A percentile compares a stretch with the other conserved stretches of the same genome.
Conservation (phyloP, 257 asterid genomes). For the Anisodus acutangulus region DNA sequence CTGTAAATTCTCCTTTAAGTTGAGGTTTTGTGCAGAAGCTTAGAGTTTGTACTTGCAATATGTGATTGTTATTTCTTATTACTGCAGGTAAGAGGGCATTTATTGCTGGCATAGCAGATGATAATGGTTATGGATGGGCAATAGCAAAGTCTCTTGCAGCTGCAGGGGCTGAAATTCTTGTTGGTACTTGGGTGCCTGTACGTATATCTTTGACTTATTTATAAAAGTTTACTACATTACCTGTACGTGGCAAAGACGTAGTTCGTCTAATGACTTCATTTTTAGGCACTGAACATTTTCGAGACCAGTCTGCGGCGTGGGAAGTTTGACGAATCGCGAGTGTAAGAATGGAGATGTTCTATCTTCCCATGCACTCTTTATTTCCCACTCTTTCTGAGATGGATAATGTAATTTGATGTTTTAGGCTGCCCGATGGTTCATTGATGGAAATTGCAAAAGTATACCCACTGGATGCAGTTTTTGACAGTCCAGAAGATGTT, state of each 20-base stretch:
- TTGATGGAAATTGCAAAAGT: slow-evolving; percentile 90
- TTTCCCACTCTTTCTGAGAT: not conserved
- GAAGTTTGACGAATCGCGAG: slow-evolving; percentile 87
- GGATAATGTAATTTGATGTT: slow-evolving; percentile 22
- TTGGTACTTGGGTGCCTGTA: slow-evolving; percentile 99
- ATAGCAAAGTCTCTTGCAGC: slow-evolving; percentile 33
- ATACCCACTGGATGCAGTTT: slow-evolving; percentile 95
- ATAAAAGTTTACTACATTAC: not conserved
- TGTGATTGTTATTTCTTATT: slow-evolving; percentile 5
- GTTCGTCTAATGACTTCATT: not conserved
- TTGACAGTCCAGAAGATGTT: slow-evolving; percentile 87
- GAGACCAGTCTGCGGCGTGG: slow-evolving; percentile 33
- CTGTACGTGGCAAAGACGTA: not conserved
- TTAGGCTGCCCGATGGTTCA: slow-evolving; percentile 96
- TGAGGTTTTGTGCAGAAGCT: not conserved
- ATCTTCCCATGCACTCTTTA: slow-evolving; percentile 3
- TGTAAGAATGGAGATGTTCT: slow-evolving; percentile 49
- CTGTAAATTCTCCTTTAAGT: not conserved
- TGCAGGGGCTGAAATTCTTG: slow-evolving; percentile 51
- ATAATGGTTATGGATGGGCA: slow-evolving; percentile 34
- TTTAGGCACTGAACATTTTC: slow-evolving; percentile 27
- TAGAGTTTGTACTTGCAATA: not conserved
- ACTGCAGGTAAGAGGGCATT: slow-evolving; percentile 86
- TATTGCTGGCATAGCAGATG: slow-evolving; percentile 32
- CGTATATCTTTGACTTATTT: slow-evolving; percentile 38